Evolutionary conservation across 2,329 filamentous ascomycete genomes (phyloP), one percentile per base, ranked within the genome.

Genomic region (Xylaria sp.): DNA sequence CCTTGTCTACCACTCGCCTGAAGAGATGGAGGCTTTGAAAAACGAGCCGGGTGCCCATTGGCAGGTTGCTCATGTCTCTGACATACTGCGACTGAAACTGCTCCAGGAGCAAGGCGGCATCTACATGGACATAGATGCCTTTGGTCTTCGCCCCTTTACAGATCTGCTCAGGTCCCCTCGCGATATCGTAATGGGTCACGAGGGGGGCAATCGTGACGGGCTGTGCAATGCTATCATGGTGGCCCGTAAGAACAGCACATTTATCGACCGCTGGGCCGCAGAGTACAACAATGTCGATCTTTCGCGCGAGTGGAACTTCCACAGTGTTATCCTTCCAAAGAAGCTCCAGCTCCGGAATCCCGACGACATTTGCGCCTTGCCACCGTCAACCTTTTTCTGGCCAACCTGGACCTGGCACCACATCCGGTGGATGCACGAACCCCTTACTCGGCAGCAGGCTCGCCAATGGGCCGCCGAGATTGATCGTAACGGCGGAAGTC

Each of bases 171-270:
- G 74, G n/a, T 78, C 75, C 3, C 70, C 75, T 12, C 75, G 76
- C 46, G 78, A 77, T 55, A 76, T 79, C 25, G 71, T 81, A 32
- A 76, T 81, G 54, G 79, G 78, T 18, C 73, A 80, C 59, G 78
- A 81, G 68, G 81, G 80, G n/a, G 80, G 80, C 7, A 77, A 81
- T 65, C 80, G 81, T 18, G 78, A 75, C 44, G 80, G 80, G 0
- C 74, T 82, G 1, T 81, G 80, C 75, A 82, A 82, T 66, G 80
- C 79, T 50, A 74, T 82, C 55, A 81, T 82, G 68, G 74, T 79
- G 5, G 79, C 77, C 25, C 79, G 80, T 15, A 73, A 77, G 23
- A 79, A 79, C 56, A 79, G 77, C 51, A 72, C 75, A 1, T 82
- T 82, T 65, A 70, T 82, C 34, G 60, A 75, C 6, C 76, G 77